These are phyloP conservation scores for Ormosia emarginata DNA, from an alignment of 306 rosid genomes.

Conservation along the genomic window DNA sequence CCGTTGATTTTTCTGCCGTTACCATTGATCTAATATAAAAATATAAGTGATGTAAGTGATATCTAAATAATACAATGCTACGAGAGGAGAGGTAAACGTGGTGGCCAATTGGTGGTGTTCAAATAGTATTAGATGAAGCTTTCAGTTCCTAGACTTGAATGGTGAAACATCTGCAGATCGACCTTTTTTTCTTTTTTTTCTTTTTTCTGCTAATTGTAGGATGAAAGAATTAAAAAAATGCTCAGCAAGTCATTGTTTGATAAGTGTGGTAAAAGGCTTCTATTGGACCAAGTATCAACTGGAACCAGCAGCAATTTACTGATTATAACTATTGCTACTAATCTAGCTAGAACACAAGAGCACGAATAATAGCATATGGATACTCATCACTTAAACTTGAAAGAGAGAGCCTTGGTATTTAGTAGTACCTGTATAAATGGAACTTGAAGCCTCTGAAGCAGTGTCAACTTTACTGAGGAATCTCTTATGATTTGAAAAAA, in stretches of 20 bases:
- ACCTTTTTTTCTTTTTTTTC: not conserved
- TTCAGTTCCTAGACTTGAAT: not conserved
- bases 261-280: not conserved
- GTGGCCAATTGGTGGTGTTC: not conserved
- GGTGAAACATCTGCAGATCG: not conserved
- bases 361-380: not conserved
- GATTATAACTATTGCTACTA: not conserved
- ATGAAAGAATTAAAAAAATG: not conserved
- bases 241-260: not conserved
- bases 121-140: not conserved
- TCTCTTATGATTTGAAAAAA: constrained; percentile 21
- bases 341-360: not conserved
- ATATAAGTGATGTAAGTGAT: not conserved
- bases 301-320: not conserved
- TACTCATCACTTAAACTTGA: not conserved
- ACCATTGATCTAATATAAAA: not conserved
- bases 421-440: constrained; percentile 31
- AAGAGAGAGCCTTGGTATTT: not conserved
- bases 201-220: not conserved
- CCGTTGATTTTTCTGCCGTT: not conserved
- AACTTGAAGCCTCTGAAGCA: constrained; percentile 31
- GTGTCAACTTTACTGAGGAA: constrained; percentile 14
- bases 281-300: not conserved
- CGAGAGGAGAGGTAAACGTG: not conserved
- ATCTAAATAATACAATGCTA: not conserved